Base-by-base conservation (phyloP, 306 rosid genomes). In the Vachellia collinsii region DNA sequence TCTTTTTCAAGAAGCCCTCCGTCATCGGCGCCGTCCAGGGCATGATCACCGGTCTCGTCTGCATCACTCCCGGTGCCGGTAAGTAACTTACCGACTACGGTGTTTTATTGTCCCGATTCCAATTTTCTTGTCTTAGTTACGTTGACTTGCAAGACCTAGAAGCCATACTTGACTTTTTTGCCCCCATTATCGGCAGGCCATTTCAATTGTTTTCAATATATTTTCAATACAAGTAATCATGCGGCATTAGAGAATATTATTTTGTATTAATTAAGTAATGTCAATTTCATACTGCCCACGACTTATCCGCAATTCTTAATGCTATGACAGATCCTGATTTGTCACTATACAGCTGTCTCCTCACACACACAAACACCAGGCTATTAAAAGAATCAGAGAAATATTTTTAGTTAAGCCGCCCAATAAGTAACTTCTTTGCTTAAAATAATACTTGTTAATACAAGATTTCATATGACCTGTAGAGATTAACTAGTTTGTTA, bases 11-110 rank as follows among this genome's bases (percentile, higher is more conserved):
- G 22, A 88, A 83, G 34, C 91, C 91, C 77, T 88, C 91, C 1
- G 89, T 88, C 9, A 88, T 88, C 44, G 91, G 91, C 20, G 91
- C 91, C 8, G 91, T 88, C 20, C 91, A 88, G 68, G 91, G 91
- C 39, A 88, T 88, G 91, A 88, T 88, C 78, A 88, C 91, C 8
- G 91, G 91, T 53, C 89, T 88, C 25, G 91, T 88, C 25, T 85
- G 89, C 81, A 88, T 88, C 80, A 88, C 91, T 66, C 91, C 91
- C 4, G 89, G 46, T 8, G 91, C 91, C 43, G 91, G 91, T 88
- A 51, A 29, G 34, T 29, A 29, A 29, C 34, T 29, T 29, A 8
- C 9, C 44, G 44, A 42, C 10, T 42, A 1, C 11, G 1, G 9
- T 42, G 11, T 39, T 39, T 39, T 39, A 39, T 39, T 5, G 1